These are phyloP conservation scores for Colletotrichum lentis DNA, from an alignment of 2,329 filamentous ascomycete species.

Conservation along the genomic window DNA sequence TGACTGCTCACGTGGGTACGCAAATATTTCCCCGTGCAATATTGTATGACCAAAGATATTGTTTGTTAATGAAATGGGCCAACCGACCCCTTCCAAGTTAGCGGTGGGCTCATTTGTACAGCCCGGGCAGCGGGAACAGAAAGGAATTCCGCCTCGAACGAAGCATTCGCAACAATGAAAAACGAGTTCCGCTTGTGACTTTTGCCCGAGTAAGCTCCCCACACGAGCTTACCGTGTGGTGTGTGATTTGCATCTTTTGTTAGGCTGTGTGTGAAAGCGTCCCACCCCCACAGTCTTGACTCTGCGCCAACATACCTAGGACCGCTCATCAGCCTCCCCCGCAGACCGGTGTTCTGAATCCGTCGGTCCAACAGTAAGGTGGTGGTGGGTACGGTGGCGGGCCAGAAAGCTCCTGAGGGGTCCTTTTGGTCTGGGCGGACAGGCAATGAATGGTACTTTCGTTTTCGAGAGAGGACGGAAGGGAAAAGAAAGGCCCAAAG, in stretches of 20 bases:
- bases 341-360: background rate
- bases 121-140: conserved; percentile 1
- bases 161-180: background rate
- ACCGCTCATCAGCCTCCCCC: background rate
- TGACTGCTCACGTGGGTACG: conserved; percentile 15
- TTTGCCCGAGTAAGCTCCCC: conserved; percentile 15
- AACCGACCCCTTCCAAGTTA: background rate
- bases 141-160: background rate
- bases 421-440: conserved; percentile 2
- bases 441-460: background rate
- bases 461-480: background rate
- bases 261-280: conserved; percentile 1
- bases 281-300: conserved; percentile 34
- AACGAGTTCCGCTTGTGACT: conserved; percentile 5
- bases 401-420: background rate
- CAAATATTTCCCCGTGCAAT: conserved; percentile 9
- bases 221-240: conserved; percentile 34
- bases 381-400: conserved; percentile 12
- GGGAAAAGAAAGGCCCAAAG: background rate
- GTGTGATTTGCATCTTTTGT: conserved; percentile 20
- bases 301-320: conserved; percentile 8
- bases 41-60: background rate
- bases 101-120: background rate
- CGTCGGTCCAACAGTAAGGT: background rate
- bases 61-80: conserved; percentile 1